Base-by-base conservation (phyloP, 768 basidiomycete genomes). In the Pholiota microspora region DNA sequence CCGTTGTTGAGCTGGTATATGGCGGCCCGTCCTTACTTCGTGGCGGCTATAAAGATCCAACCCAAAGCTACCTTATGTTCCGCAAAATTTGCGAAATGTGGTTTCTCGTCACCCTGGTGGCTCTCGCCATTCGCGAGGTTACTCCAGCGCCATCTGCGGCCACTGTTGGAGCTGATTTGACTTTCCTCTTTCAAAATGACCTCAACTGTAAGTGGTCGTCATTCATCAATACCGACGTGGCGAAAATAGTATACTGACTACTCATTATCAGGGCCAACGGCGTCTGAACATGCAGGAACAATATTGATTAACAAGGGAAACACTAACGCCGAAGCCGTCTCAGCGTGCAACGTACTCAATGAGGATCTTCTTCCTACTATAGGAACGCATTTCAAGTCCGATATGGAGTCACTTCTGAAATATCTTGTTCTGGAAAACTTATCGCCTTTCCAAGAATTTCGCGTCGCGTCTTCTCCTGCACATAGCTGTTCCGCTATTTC, bases 111-210 rank as follows among this genome's bases (percentile, higher is more conserved):
- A 34, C 45, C 23, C 47, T 55, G 9, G 40, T 49, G 28, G 35
- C 48, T 27, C 48, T 55, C 21, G 54, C 47, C 3, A 24, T 56
- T 35, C 55, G 24, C 28, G 40, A 51, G 40, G 31, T 46, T 13
- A 51, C 57, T 5, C 45, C 61, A 28, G 45, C 52, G 4, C 57
- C 63, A 6, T 64, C 59, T 18, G 40, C 60, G 1, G 49, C 45
- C 32, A 49, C n/a, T 27, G 54, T 66, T 24, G 62, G 61, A 4
- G 55, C 63, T 15, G 67, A 66, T 48, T 42, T 72, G 27, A 64
- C 62, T 2, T 59, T 72, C 28, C 58, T 70, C 9, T 67, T 68
- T 54, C 71, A 71, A 61, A 71, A 70, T 45, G 66, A 71, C 34
- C 63, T 72, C 10, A 65, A 71, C 54, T 70, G 69, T 67, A 55